Evolutionary conservation across 2,329 filamentous ascomycete species (phyloP), one percentile per base, ranked within the genome.

Genomic region (Macrophomina pseudophaseolina): DNA sequence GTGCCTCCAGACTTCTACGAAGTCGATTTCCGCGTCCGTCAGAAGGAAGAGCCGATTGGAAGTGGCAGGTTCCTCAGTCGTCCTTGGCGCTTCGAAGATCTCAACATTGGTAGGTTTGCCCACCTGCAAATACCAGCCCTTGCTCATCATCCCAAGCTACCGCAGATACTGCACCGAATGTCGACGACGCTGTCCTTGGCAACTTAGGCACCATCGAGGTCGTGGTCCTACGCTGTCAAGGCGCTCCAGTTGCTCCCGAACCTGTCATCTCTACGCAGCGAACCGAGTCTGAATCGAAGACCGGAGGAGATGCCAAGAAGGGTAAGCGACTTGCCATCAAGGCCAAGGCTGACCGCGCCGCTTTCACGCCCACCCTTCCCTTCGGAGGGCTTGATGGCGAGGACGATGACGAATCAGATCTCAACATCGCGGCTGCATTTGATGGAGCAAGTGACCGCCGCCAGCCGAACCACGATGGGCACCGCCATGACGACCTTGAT

Each of bases 31-130:
- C 73, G 76, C 7, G 75, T 87, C 4, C 79, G 84, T 1, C 84
- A 87, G 72, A 86, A 85, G 70, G 85, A 87, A 70, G 82, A 85
- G 68, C 79, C 77, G 68, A 74, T 76, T n/a, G 72, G 72, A 2
- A 78, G 81, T 69, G 83, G 82, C 4, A 75, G 71, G 5, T 85
- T 85, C 73, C 74, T 85, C 66, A 84, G 81, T 0, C 79, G 82
- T 11, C 80, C 83, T 46, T 87, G 85, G 85, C 79, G 78, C 4
- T 87, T 87, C 69, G 80, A 82, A 51, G 79, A 80, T 49, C 76
- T 85, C 30, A 80, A 83, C 53, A 79, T 80, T 66, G 78, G 84
- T 86, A 71, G 69, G 76, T 49, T n/a, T 5, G 23, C 35, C 23
- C 14, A 1, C 23, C 30, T 51, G 14, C 14, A 6, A 18, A 28